Percentiles rank a stretch among this genome's conserved stretches.
phyloP scores from a whole-genome alignment of 2,329 filamentous ascomycete genomes.

The Blastomyces percursus region DNA sequence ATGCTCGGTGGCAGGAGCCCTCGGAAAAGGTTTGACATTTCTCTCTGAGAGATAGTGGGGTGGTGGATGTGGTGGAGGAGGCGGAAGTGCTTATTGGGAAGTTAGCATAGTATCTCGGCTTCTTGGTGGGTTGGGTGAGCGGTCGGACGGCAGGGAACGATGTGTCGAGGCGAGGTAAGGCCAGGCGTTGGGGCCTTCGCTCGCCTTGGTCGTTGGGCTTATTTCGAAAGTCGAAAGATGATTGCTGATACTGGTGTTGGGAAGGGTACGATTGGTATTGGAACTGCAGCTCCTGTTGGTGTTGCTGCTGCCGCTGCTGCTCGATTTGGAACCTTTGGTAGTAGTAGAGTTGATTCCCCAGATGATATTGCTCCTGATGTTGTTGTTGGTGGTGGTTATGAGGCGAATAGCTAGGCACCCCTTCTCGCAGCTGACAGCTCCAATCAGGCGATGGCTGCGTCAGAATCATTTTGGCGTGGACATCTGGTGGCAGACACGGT shows the following conservation, averaged over 20 bases:
- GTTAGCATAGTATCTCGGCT: background rate
- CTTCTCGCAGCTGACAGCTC: background rate
- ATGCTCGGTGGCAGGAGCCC: background rate
- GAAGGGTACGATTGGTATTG: background rate
- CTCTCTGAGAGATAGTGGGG: background rate
- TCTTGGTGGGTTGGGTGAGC: background rate
- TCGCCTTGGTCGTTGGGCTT: background rate
- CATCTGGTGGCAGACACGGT: background rate
- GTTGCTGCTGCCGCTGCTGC: background rate
- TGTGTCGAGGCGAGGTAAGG: slow-evolving; percentile 1
- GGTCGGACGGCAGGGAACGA: background rate
- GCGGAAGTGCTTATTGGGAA: background rate
- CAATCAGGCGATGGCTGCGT: background rate
- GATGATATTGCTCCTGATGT: background rate
- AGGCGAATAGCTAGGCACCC: background rate
- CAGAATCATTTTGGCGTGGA: background rate
- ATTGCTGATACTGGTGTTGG: background rate
- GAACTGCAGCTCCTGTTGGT: background rate
- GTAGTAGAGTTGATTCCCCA: background rate
- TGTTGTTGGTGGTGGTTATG: background rate
- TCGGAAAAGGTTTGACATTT: background rate
- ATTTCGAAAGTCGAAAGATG: background rate
- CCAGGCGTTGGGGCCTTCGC: background rate
- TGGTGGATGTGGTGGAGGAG: background rate
- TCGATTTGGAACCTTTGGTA: background rate